Percentiles rank a stretch among this genome's conserved stretches.
These are phyloP conservation scores for Salvia miltiorrhiza DNA, from an alignment of 257 asterid species.

Conservation along the genomic window DNA sequence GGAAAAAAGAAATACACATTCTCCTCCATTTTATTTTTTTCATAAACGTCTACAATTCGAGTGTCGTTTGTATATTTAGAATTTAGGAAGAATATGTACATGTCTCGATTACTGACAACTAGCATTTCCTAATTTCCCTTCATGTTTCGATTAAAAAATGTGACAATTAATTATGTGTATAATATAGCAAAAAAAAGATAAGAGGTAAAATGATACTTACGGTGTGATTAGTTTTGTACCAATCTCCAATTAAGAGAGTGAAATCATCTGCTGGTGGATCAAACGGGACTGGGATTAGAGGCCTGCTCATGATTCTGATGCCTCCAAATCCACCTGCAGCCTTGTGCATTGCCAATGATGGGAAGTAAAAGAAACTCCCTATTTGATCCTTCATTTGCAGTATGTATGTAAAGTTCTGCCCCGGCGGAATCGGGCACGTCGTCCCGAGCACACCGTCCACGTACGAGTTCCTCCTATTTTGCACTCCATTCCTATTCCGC, in stretches of 20 bases:
- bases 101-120: background rate
- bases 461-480: constrained; percentile 52
- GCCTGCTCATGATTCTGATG: constrained; percentile 47
- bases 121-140: background rate
- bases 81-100: background rate
- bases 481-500: constrained; percentile 49
- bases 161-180: background rate
- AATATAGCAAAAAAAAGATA: background rate
- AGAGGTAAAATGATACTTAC: constrained; percentile 24
- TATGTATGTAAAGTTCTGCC: constrained; percentile 53
- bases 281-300: constrained; percentile 50
- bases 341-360: constrained; percentile 55
- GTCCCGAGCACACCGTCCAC: constrained; percentile 63
- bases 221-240: constrained; percentile 69
- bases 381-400: constrained; percentile 71
- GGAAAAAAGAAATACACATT: background rate
- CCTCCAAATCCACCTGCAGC: constrained; percentile 68
- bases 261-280: constrained; percentile 46
- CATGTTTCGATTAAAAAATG: background rate
- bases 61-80: background rate
- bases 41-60: background rate
- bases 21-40: background rate
- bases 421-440: constrained; percentile 65
- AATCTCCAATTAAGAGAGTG: constrained; percentile 51
- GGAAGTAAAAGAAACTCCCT: constrained; percentile 59